These are phyloP conservation scores for Furcasterigmium sp. DNA, from an alignment of 2,329 filamentous ascomycete species.

Conservation along the genomic window DNA sequence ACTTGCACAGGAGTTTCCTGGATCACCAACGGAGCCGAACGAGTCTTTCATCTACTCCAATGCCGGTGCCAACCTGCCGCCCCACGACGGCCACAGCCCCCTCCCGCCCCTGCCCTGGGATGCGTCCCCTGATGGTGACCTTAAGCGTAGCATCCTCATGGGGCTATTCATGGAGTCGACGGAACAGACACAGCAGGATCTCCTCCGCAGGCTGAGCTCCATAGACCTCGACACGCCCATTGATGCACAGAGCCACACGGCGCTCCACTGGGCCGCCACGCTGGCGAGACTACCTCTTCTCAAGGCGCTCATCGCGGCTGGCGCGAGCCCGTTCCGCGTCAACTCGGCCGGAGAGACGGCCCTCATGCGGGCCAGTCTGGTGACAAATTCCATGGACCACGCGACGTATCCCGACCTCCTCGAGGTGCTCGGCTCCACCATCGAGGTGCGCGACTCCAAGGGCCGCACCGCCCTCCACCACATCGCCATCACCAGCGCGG, in stretches of 20 bases:
- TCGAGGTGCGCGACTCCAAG: conserved; percentile 84
- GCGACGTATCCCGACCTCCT: conserved; percentile 86
- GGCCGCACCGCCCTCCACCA: conserved; percentile 92
- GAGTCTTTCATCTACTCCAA: conserved; percentile 70
- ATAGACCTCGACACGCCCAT: conserved; percentile 89
- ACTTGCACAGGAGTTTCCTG: conserved; percentile 45
- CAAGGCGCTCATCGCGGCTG: conserved; percentile 73
- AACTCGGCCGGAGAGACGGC: conserved; percentile 90
- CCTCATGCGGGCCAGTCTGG: conserved; percentile 84
- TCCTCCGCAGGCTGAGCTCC: conserved; percentile 68
- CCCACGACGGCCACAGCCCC: conserved; percentile 47
- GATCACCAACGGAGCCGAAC: conserved; percentile 75
- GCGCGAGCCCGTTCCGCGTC: conserved; percentile 81
- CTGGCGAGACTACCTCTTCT: conserved; percentile 80
- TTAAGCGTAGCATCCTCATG: conserved; percentile 77
- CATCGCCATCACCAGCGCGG: conserved; percentile 91
- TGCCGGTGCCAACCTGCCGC: conserved; percentile 27
- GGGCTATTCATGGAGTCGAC: conserved; percentile 75
- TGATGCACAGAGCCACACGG: conserved; percentile 82
- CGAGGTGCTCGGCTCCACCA: conserved; percentile 81
- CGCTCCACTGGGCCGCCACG: conserved; percentile 93
- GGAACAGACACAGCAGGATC: conserved; percentile 70
- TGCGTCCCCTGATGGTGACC: conserved; percentile 61
- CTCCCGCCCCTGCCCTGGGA: conserved; percentile 61
- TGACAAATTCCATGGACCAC: conserved; percentile 91